Evolutionary conservation across 2,329 filamentous ascomycete genomes (phyloP).

Genomic region (Aspergillus sp.): DNA sequence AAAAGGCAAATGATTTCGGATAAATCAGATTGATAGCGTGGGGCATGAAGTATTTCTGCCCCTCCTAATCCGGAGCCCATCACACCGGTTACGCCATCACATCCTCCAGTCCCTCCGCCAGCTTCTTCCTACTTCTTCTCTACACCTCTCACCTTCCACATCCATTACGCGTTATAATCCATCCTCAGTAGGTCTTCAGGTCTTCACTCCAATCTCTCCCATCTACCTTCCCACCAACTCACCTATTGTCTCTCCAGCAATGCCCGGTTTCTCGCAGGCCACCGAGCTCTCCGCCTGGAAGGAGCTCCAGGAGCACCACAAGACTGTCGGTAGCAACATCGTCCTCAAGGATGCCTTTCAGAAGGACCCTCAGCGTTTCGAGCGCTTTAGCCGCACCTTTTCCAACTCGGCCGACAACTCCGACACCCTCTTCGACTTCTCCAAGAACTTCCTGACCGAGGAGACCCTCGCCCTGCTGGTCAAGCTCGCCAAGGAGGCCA

Average conservation of each 20-base stretch:
- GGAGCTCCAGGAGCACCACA: conserved; percentile 86
- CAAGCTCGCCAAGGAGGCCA: conserved; percentile 87
- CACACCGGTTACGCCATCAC: conserved; percentile 21
- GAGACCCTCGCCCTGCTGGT: conserved; percentile 85
- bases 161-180: neutral
- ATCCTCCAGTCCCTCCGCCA: conserved; percentile 9
- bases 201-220: neutral
- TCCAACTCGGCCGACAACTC: conserved; percentile 71
- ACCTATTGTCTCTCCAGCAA: conserved; percentile 22
- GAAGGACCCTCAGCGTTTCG: conserved; percentile 81
- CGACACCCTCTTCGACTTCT: conserved; percentile 96
- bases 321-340: conserved; percentile 80
- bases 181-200: neutral
- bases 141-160: neutral
- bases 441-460: conserved; percentile 96
- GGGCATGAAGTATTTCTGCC: neutral
- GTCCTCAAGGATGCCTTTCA: conserved; percentile 91
- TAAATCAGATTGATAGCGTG: too few species aligned
- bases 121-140: neutral
- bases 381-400: conserved; percentile 86
- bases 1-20: too few species aligned
- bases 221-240: neutral
- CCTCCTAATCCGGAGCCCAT: conserved; percentile 21
- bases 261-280: conserved; percentile 62
- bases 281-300: conserved; percentile 84